These are phyloP conservation scores for Vaucheria bursata DNA, from an alignment of 352 stramenopile species.

Conservation along the genomic window DNA sequence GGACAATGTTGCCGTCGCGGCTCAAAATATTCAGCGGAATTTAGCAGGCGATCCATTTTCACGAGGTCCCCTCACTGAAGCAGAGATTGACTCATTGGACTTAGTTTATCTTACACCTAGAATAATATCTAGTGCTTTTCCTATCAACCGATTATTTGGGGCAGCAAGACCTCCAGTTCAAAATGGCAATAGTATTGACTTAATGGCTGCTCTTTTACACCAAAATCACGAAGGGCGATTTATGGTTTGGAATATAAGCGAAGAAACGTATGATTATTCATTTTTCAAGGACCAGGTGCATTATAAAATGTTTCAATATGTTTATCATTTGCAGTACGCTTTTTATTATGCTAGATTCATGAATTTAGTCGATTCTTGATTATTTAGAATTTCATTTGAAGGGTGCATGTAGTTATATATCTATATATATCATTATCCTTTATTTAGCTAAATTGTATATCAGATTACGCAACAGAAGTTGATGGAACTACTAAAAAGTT, in stretches of 20 bases:
- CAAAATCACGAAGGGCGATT: constrained; percentile 82
- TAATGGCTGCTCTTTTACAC: constrained; percentile 85
- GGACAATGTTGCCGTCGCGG: background rate
- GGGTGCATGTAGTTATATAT: constrained; percentile 14
- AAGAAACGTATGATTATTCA: constrained; percentile 88
- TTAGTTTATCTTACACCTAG: constrained; percentile 77
- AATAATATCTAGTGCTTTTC: constrained; percentile 79
- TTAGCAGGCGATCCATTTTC: background rate
- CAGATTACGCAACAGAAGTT: too few species aligned
- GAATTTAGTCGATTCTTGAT: background rate
- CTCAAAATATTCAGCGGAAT: constrained; percentile 1
- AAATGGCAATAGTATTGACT: constrained; percentile 73
- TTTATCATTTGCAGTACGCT: background rate
- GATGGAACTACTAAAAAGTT: too few species aligned
- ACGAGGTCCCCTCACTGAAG: constrained; percentile 18
- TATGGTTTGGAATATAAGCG: constrained; percentile 96
- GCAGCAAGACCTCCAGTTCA: background rate
- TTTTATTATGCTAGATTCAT: background rate
- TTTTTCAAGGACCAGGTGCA: constrained; percentile 81
- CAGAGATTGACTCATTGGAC: constrained; percentile 71
- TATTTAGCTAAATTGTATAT: too few species aligned
- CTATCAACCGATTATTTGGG: constrained; percentile 53
- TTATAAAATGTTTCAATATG: constrained; percentile 4
- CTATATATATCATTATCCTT: too few species aligned
- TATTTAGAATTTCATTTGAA: too few species aligned